phyloP scores from a whole-genome alignment of 2,329 filamentous ascomycete genomes.

The Colletotrichum tanaceti region DNA sequence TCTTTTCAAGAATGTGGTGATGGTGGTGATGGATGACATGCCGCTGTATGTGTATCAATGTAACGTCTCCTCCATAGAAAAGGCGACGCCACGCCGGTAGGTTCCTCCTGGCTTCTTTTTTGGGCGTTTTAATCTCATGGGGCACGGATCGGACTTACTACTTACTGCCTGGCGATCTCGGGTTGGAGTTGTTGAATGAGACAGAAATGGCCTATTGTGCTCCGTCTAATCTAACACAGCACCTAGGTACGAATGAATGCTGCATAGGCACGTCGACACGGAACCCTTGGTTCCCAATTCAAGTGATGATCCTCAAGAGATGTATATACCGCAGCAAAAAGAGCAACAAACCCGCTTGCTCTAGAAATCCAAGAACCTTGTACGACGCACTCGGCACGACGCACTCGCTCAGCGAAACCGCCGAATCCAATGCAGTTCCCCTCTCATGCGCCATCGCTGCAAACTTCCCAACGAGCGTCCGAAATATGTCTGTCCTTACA shows the following conservation, averaged over 20 bases:
- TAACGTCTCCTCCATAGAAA: not conserved
- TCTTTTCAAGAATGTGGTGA: not conserved
- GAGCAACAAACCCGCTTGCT: not conserved
- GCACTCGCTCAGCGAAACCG: not conserved
- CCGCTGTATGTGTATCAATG: no score
- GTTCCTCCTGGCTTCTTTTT: not conserved
- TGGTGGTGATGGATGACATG: not conserved
- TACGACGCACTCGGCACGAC: not conserved
- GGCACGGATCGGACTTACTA: no score
- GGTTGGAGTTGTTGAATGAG: no score
- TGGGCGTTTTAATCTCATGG: not conserved
- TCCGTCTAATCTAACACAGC: not conserved
- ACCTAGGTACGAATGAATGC: not conserved
- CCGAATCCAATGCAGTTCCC: not conserved
- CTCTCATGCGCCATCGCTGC: constrained; percentile 33
- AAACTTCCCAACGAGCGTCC: constrained; percentile 26
- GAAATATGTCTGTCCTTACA: not conserved
- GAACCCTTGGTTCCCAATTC: not conserved
- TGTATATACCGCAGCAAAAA: constrained; percentile 3
- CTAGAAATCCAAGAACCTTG: not conserved
- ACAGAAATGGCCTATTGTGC: no score
- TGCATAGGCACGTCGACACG: not conserved
- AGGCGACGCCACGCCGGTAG: not conserved
- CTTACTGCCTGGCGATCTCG: no score
- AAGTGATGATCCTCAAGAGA: not conserved